Evolutionary conservation across 305 asterid species (phyloP).

Genomic region (Rubia tinctorum): DNA sequence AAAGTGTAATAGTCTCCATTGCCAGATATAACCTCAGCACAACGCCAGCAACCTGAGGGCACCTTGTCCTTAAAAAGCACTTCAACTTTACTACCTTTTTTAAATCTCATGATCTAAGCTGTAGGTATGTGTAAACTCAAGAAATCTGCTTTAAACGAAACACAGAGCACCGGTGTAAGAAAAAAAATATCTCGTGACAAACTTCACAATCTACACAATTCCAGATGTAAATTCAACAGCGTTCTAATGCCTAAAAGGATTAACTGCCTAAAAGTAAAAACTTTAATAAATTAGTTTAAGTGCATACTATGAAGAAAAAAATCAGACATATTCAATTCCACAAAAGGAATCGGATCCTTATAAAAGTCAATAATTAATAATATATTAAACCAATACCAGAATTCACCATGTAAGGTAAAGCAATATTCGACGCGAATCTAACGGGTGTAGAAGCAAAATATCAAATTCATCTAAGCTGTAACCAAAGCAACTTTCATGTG

Average conservation of each 20-base stretch:
- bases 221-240: background rate
- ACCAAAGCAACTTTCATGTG: background rate
- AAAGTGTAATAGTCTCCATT: slow-evolving; percentile 27
- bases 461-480: background rate
- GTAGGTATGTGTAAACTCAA: background rate
- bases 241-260: background rate
- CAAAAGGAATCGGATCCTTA: no score
- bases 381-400: no score
- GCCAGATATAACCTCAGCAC: slow-evolving; percentile 27
- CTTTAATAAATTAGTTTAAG: no score
- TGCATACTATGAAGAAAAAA: no score
- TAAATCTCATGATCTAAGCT: slow-evolving; percentile 24
- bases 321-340: no score
- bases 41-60: slow-evolving; percentile 31
- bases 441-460: background rate
- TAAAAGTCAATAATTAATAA: no score
- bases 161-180: background rate
- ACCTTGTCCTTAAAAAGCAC: slow-evolving; percentile 24
- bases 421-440: no score
- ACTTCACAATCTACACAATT: background rate
- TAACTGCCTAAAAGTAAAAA: background rate
- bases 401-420: no score
- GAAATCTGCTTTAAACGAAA: background rate
- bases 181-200: background rate
- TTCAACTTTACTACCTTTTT: slow-evolving; percentile 35